Evolutionary conservation across 345 rosid genomes (phyloP).

Genomic region (Pseudoturritis turrita): DNA sequence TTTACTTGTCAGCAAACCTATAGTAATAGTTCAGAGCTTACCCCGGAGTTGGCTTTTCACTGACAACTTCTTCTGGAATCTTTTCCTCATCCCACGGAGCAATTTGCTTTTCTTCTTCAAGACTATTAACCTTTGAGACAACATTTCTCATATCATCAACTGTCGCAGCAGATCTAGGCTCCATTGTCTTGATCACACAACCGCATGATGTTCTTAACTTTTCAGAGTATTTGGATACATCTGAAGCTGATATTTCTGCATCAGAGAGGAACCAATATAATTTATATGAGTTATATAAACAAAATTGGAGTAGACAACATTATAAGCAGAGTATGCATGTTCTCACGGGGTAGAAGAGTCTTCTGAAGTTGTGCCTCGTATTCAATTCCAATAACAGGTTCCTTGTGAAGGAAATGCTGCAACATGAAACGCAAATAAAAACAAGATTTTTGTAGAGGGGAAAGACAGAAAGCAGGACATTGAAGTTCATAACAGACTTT

Average conservation of each 20-base stretch:
- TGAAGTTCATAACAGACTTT: slow-evolving; percentile 12
- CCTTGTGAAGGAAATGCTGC: slow-evolving; percentile 75
- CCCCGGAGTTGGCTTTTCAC: slow-evolving; percentile 70
- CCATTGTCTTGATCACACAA: slow-evolving; percentile 80
- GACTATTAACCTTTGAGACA: slow-evolving; percentile 46
- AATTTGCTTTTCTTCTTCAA: slow-evolving; percentile 57
- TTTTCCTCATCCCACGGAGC: slow-evolving; percentile 85
- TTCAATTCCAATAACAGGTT: slow-evolving; percentile 86
- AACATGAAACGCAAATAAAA: slow-evolving; percentile 15
- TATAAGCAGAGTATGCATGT: slow-evolving; percentile 13
- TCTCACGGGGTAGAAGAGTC: slow-evolving; percentile 82
- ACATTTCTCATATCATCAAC: slow-evolving; percentile 59
- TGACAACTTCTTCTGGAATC: slow-evolving; percentile 81
- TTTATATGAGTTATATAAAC: neutral
- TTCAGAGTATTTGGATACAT: slow-evolving; percentile 74
- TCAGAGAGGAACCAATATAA: slow-evolving; percentile 11
- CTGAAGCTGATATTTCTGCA: slow-evolving; percentile 69
- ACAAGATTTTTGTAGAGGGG: neutral
- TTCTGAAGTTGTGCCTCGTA: slow-evolving; percentile 89
- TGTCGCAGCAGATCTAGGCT: slow-evolving; percentile 64
- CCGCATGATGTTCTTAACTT: slow-evolving; percentile 66
- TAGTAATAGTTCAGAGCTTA: slow-evolving; percentile 30
- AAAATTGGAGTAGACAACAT: slow-evolving; percentile 9
- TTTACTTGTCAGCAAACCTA: slow-evolving; percentile 7
- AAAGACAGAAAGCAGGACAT: neutral